These are phyloP conservation scores for Phaseolus lunatus DNA, from an alignment of 306 rosid genomes.

Conservation along the genomic window DNA sequence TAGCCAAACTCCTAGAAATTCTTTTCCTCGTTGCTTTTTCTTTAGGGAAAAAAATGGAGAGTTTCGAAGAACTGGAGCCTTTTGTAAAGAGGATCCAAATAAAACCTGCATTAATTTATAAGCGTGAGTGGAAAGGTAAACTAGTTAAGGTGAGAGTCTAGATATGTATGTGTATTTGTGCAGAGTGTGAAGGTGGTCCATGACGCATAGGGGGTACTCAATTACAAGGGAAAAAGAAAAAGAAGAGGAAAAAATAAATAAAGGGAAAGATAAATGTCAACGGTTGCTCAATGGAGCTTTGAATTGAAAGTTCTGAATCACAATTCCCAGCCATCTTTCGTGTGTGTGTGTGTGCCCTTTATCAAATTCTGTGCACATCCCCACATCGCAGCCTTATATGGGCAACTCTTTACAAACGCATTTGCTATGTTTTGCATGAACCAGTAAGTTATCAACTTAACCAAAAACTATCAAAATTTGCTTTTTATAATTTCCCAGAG, in stretches of 20 bases:
- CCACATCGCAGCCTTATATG: conserved; percentile 50
- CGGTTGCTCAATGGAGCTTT: conserved; percentile 61
- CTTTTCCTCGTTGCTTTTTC: conserved; percentile 60
- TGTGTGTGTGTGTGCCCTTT: conserved; percentile 58
- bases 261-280: conserved; percentile 66
- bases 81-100: conserved; percentile 61
- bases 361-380: conserved; percentile 79
- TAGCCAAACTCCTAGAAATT: conserved; percentile 62
- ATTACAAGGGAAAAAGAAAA: conserved; percentile 48
- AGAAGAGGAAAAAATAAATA: conserved; percentile 41
- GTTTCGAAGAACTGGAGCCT: conserved; percentile 62
- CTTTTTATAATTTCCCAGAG: not conserved
- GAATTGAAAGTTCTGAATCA: conserved; percentile 55
- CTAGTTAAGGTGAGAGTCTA: conserved; percentile 46
- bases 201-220: conserved; percentile 49
- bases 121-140: conserved; percentile 71
- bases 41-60: conserved; percentile 43
- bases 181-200: conserved; percentile 83
- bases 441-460: conserved; percentile 3
- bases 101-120: conserved; percentile 52
- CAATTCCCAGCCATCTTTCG: conserved; percentile 56
- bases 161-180: conserved; percentile 59
- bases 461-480: not conserved
- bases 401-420: conserved; percentile 39
- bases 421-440: conserved; percentile 15